A percentile compares a stretch with the other conserved stretches of the same genome.
phyloP scores from a whole-genome alignment of 148 eudicot species.

The Bassia scoparia region DNA sequence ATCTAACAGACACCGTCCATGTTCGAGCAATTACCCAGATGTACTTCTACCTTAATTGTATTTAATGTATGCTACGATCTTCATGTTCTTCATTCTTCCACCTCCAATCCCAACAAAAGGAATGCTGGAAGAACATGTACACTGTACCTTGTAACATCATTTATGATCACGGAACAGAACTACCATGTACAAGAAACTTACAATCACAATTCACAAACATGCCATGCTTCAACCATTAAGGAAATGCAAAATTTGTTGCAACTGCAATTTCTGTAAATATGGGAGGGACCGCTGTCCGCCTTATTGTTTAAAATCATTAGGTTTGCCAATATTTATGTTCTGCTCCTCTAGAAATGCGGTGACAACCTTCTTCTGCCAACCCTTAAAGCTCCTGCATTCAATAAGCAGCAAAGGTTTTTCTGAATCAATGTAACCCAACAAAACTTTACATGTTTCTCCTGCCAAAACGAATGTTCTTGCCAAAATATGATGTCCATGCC shows the following conservation, averaged over 20 bases:
- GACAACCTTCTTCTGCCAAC: slow-evolving; percentile 74
- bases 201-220: background rate
- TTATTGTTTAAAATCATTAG: slow-evolving; percentile 44
- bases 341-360: slow-evolving; percentile 41
- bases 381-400: slow-evolving; percentile 62
- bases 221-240: background rate
- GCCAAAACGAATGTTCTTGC: background rate
- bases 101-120: background rate
- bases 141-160: background rate
- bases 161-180: background rate
- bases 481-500: background rate
- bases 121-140: background rate
- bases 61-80: too few relatives aligned
- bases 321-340: slow-evolving; percentile 58
- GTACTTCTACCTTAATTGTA: too few relatives aligned
- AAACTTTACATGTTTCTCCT: background rate
- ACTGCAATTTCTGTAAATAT: background rate
- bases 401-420: background rate
- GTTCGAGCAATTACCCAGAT: too few relatives aligned
- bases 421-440: background rate
- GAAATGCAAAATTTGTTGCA: background rate
- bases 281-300: background rate
- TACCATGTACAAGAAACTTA: background rate
- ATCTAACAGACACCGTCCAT: too few relatives aligned
- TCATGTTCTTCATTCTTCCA: too few relatives aligned